A percentile compares a stretch with the other conserved stretches of the same genome.
These are phyloP conservation scores for Apiosordaria backusii DNA, from an alignment of 495 filamentous ascomycete genomes.

Conservation along the genomic window DNA sequence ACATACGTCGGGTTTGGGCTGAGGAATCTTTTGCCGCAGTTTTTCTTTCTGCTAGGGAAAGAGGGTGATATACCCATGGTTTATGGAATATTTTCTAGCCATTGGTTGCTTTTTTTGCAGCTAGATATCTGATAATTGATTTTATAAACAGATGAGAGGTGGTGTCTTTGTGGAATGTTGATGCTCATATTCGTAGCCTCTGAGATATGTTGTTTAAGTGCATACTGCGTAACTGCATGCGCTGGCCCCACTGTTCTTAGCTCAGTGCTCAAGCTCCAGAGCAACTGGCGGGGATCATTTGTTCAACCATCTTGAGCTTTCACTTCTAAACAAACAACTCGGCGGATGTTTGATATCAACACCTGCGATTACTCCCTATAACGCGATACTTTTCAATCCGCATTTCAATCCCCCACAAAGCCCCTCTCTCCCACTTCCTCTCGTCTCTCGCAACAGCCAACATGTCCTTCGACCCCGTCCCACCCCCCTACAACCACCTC, in stretches of 20 bases:
- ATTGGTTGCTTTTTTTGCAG: not conserved
- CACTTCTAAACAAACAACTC: not conserved
- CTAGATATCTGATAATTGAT: not conserved
- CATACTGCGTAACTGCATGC: not conserved
- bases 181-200: not conserved
- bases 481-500: constrained; percentile 65
- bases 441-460: not conserved
- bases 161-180: not conserved
- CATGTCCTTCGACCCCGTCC: constrained; percentile 71
- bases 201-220: not conserved
- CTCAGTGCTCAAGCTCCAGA: not conserved
- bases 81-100: not conserved
- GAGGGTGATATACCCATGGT: not conserved
- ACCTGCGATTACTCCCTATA: not conserved
- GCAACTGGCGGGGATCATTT: not conserved
- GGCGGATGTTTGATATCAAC: too few species aligned
- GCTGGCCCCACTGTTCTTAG: not conserved
- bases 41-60: not conserved
- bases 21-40: not conserved
- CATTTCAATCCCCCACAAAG: not conserved
- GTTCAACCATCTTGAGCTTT: not conserved
- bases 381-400: not conserved
- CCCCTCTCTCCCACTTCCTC: not conserved
- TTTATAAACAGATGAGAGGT: not conserved
- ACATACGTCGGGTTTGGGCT: not conserved